Base-by-base conservation (phyloP, 164 flowering plant species). In the Piper betle region DNA sequence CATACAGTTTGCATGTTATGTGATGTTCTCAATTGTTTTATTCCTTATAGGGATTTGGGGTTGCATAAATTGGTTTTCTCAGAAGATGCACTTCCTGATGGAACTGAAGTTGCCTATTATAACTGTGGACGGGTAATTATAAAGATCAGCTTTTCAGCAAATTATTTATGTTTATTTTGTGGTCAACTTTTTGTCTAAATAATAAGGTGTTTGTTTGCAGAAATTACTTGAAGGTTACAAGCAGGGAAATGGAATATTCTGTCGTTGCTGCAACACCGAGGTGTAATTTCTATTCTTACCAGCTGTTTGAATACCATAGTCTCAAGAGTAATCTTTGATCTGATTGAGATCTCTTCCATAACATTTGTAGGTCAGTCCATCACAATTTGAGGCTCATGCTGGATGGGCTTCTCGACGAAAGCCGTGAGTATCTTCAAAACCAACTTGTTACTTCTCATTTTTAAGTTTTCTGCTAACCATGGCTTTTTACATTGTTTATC, bases 301-400 rank as follows among this genome's bases (percentile, higher is more conserved):
- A n/a, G 12, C 39, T 38, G n/a, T 58, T 58, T 43, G 16, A 25
- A 55, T 9, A 25, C 15, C 12, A 63, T 25, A 25, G 33, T 25
- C 33, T 25, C 33, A 25, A 25, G 57, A 46, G 33, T 46, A 37
- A 66, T 37, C 9, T 55, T 6, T 42, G 9, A 37, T 4, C 62
- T 46, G 40, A 54, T 71, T n/a, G 60, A 76, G 56, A 66, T 39
- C 57, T 72, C 2, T 68, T 57, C 16, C 42, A 20, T 68, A 55
- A 68, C 55, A 62, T 79, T 69, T 62, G 58, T 86, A 92, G 99
- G 81, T 94, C 64, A 94, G 96, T 68, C 81, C 99, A 5, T 94
- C 99, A 39, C 79, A 69, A 58, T 94, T 94, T 78, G 99, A 94
- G 77, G 84, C 93, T 33, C 99, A 94, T 85, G 97, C 99, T 68